Conservation (phyloP, 1,139 yeast genomes). For the Saccharomycopsis hybrid region DNA sequence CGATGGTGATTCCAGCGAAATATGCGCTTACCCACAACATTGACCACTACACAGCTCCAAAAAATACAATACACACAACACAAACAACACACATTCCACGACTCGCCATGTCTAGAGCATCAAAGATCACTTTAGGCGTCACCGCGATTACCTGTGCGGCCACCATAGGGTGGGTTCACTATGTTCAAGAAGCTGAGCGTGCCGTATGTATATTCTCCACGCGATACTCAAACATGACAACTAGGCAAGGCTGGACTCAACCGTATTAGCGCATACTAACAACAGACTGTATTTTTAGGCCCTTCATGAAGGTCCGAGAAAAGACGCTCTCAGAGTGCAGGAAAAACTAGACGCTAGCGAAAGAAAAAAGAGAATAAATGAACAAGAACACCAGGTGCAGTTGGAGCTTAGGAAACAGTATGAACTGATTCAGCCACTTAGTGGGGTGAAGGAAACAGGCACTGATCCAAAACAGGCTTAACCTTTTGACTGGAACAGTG, state of each 20-base stretch:
- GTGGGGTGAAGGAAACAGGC: constrained; percentile 36
- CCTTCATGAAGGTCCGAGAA: constrained; percentile 72
- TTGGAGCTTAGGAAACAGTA: constrained; percentile 56
- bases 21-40: no score
- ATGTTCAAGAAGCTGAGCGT: constrained; percentile 60
- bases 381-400: constrained; percentile 71
- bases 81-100: no score
- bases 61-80: no score
- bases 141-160: constrained; percentile 51
- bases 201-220: constrained; percentile 32
- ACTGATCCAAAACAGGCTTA: no score
- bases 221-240: no score
- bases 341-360: constrained; percentile 32
- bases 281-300: constrained; percentile 35
- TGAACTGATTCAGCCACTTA: constrained; percentile 61
- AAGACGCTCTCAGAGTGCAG: constrained; percentile 59
- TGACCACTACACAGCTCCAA: no score
- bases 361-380: constrained; percentile 45
- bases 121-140: constrained; percentile 60
- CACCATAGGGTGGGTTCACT: constrained; percentile 61
- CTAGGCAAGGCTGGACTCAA: no score
- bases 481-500: no score
- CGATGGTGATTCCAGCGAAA: no score
- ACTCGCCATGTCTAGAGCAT: constrained; percentile 77
- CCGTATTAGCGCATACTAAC: constrained; percentile 1